These are phyloP conservation scores for Cladosporium cucumerinum DNA, from an alignment of 2,329 filamentous ascomycete species.

Conservation along the genomic window DNA sequence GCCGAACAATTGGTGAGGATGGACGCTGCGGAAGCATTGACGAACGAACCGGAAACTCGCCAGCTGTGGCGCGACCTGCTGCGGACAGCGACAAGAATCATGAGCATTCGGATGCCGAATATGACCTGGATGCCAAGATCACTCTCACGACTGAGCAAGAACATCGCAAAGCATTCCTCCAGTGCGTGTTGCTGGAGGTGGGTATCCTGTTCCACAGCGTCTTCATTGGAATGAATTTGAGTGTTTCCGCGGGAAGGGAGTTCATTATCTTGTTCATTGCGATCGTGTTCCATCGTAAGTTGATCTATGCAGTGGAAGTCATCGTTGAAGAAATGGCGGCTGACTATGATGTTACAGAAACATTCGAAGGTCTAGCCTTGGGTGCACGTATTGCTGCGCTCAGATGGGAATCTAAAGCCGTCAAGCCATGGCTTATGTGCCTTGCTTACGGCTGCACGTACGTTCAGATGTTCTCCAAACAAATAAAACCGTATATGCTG, in stretches of 20 bases:
- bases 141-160: conserved; percentile 29
- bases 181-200: conserved; percentile 68
- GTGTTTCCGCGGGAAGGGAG: conserved; percentile 59
- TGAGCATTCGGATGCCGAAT: conserved; percentile 21
- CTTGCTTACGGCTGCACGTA: conserved; percentile 54
- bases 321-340: background rate
- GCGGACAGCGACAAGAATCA: background rate
- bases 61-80: background rate
- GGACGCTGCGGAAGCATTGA: background rate
- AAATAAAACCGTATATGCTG: background rate
- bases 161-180: conserved; percentile 61
- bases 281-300: conserved; percentile 59
- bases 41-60: background rate
- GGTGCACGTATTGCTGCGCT: conserved; percentile 66
- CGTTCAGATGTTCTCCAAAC: background rate
- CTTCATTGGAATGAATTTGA: conserved; percentile 67
- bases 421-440: conserved; percentile 68
- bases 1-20: background rate
- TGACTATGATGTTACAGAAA: conserved; percentile 37
- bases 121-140: conserved; percentile 17
- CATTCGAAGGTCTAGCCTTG: conserved; percentile 63
- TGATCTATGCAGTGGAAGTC: background rate
- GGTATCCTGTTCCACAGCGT: conserved; percentile 74
- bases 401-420: conserved; percentile 45
- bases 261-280: conserved; percentile 63